Evolutionary conservation across 805 yeast species (phyloP).

Genomic region (Nakazawaea wyomingensis): DNA sequence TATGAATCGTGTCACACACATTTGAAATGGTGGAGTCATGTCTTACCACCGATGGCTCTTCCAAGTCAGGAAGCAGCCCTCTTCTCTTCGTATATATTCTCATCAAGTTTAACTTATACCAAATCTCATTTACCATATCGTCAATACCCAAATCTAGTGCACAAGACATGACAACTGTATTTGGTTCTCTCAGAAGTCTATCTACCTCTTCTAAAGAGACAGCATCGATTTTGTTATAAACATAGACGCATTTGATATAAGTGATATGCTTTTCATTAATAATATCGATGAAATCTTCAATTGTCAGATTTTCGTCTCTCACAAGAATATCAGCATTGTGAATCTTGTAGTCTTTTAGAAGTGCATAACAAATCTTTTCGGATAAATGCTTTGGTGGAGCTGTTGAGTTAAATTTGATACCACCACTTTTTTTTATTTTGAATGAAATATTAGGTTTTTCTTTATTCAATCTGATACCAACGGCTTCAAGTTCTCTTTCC

Average conservation of each 20-base stretch:
- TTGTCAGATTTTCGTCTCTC: slow-evolving; percentile 82
- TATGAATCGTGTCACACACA: slow-evolving; percentile 87
- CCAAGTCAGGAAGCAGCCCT: slow-evolving; percentile 75
- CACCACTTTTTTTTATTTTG: slow-evolving; percentile 83
- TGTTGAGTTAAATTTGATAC: slow-evolving; percentile 76
- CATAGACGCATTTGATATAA: slow-evolving; percentile 87
- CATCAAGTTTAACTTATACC: slow-evolving; percentile 79
- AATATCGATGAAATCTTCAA: slow-evolving; percentile 90
- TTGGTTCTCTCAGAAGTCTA: slow-evolving; percentile 84
- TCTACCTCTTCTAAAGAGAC: slow-evolving; percentile 94
- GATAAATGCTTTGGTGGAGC: slow-evolving; percentile 78
- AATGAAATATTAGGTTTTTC: slow-evolving; percentile 74
- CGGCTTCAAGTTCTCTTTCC: slow-evolving; percentile 86
- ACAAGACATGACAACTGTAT: slow-evolving; percentile 92
- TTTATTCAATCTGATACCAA: slow-evolving; percentile 87
- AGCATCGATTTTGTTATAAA: slow-evolving; percentile 92
- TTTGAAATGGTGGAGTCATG: slow-evolving; percentile 72
- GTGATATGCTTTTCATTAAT: slow-evolving; percentile 84
- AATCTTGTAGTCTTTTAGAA: slow-evolving; percentile 80
- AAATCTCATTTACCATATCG: slow-evolving; percentile 87
- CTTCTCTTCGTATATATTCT: slow-evolving; percentile 86
- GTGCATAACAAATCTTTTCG: slow-evolving; percentile 71
- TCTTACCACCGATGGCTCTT: slow-evolving; percentile 89
- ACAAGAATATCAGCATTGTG: slow-evolving; percentile 92
- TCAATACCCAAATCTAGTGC: slow-evolving; percentile 81